phyloP scores from a whole-genome alignment of 1,139 yeast species.

The Suhomyces yuchorum region DNA sequence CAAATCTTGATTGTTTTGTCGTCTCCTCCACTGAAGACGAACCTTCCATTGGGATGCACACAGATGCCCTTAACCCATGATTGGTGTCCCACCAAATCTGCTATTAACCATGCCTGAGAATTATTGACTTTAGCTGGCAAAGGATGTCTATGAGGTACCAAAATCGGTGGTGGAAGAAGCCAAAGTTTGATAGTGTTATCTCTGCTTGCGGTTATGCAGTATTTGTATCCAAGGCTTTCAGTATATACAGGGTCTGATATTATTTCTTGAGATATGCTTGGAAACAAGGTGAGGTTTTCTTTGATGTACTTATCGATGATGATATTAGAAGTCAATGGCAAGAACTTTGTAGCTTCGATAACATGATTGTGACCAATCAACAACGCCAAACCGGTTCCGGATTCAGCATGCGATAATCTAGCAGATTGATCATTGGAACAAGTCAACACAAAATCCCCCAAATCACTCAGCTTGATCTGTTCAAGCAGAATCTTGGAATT shows the following conservation, averaged over 20 bases:
- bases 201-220: slow-evolving; percentile 78
- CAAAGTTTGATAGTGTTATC: slow-evolving; percentile 78
- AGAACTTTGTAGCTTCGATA: slow-evolving; percentile 69
- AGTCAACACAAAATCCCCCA: slow-evolving; percentile 64
- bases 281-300: slow-evolving; percentile 33
- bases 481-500: slow-evolving; percentile 18
- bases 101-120: slow-evolving; percentile 64
- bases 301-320: slow-evolving; percentile 53
- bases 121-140: slow-evolving; percentile 50
- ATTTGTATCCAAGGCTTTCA: slow-evolving; percentile 55
- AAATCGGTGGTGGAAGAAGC: slow-evolving; percentile 66
- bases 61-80: slow-evolving; percentile 81
- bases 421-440: slow-evolving; percentile 84
- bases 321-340: slow-evolving; percentile 56
- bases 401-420: slow-evolving; percentile 60
- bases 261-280: slow-evolving; percentile 38
- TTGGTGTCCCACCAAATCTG: slow-evolving; percentile 67
- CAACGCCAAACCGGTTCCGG: slow-evolving; percentile 70
- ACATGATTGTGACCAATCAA: slow-evolving; percentile 84
- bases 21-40: slow-evolving; percentile 73
- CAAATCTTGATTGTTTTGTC: slow-evolving; percentile 77
- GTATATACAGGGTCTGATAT: slow-evolving; percentile 31
- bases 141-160: slow-evolving; percentile 58
- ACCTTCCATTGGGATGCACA: slow-evolving; percentile 77
- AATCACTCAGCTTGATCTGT: slow-evolving; percentile 16